These are phyloP conservation scores for Microsporum ferrugineum DNA, from an alignment of 2,329 filamentous ascomycete species.

Conservation along the genomic window DNA sequence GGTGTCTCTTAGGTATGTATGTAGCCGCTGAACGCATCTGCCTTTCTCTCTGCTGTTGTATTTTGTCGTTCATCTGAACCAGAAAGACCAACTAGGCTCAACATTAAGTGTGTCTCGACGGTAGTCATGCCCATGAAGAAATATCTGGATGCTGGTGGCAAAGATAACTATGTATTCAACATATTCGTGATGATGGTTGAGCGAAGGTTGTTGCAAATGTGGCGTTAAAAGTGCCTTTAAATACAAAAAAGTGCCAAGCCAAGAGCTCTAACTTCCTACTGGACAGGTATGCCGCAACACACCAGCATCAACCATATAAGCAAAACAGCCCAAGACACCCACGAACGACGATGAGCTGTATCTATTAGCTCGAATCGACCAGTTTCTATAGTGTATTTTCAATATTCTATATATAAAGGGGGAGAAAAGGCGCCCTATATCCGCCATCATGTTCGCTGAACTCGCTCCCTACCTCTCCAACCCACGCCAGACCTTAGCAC, in stretches of 20 bases:
- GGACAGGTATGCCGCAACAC: constrained; percentile 1
- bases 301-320: neutral
- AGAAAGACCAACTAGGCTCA: too few species aligned
- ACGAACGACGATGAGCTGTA: neutral
- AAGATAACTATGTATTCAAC: too few species aligned
- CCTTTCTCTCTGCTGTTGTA: too few species aligned
- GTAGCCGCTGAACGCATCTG: too few species aligned
- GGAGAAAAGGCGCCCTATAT: neutral
- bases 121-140: too few species aligned
- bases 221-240: neutral
- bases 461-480: constrained; percentile 49
- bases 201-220: too few species aligned
- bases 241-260: neutral
- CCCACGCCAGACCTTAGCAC: constrained; percentile 67
- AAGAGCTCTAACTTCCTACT: neutral
- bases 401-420: neutral
- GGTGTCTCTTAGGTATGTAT: too few species aligned
- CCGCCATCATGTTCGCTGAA: constrained; percentile 51
- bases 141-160: too few species aligned
- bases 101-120: too few species aligned
- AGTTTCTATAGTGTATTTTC: neutral
- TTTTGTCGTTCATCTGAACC: too few species aligned
- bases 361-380: neutral
- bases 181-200: too few species aligned
- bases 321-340: neutral